Conservation (phyloP, 164 flowering plant genomes). For the Cinnamomum chago region DNA sequence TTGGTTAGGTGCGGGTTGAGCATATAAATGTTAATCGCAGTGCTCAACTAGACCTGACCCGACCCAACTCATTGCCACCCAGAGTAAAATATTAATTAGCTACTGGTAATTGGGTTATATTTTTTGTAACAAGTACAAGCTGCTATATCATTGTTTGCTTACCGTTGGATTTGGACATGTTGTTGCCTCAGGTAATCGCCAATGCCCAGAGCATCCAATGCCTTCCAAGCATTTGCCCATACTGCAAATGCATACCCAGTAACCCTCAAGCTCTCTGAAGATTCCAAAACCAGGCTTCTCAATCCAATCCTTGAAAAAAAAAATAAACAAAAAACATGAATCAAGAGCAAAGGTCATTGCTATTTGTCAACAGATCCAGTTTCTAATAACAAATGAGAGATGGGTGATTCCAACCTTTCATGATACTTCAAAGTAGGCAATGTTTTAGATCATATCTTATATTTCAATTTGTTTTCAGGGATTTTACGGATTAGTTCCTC, state of each 20-base stretch:
- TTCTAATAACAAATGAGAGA: too few relatives aligned
- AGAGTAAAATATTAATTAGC: too few relatives aligned
- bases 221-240: slow-evolving; percentile 55
- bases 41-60: too few relatives aligned
- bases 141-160: neutral
- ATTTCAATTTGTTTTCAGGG: too few relatives aligned
- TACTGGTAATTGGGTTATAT: neutral
- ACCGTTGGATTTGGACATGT: slow-evolving; percentile 30
- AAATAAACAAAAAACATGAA: neutral
- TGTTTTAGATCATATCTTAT: too few relatives aligned
- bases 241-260: slow-evolving; percentile 37
- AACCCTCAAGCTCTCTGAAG: slow-evolving; percentile 34
- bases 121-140: too few relatives aligned
- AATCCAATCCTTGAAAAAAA: slow-evolving; percentile 26
- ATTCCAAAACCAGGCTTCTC: slow-evolving; percentile 42
- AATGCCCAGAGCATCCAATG: slow-evolving; percentile 43
- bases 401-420: too few relatives aligned
- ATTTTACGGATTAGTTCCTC: too few relatives aligned
- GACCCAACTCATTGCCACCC: neutral
- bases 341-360: neutral
- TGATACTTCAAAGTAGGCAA: too few relatives aligned
- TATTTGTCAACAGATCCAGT: too few relatives aligned
- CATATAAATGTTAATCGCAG: too few relatives aligned
- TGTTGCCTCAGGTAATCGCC: slow-evolving; percentile 30
- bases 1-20: too few relatives aligned